Base-by-base conservation (phyloP, 2,329 filamentous ascomycete species). In the Drechslerella stenobrocha region DNA sequence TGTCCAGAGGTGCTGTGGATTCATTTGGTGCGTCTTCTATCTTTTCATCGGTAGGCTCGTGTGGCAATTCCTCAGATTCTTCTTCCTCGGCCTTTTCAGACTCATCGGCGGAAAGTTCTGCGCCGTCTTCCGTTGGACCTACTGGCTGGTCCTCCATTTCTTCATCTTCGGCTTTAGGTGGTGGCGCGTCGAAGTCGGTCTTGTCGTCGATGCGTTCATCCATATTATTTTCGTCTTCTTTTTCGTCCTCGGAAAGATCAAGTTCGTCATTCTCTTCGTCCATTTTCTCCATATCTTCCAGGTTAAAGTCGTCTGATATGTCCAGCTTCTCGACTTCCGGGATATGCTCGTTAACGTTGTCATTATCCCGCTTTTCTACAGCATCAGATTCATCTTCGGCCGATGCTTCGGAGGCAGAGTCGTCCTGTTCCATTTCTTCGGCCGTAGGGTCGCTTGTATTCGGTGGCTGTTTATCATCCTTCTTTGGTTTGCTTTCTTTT, bases 301-400 rank as follows among this genome's bases (percentile, higher is more conserved):
- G 82, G 60, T 95, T 86, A 81, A 96, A 87, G 70, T 96, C 89
- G 40, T 96, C 90, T 0, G 90, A 90, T 20, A 96, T 80, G 45
- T 91, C 90, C 65, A 96, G 80, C 1, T 87, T 85, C 66, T 95
- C 86, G 72, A 90, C 86, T 74, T 96, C 87, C 72, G 92, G 83
- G 1, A 89, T 83, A 73, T 92, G 87, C 52, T 90, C 87, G 75
- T 89, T 86, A 65, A 83, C 81, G 65, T 83, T 80, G 74, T 88
- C 84, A 53, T 79, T 79, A 52, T 87, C 83, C 65, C 91, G 84
- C 72, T 86, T 83, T 46, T 79, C 79, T 13, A 66, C 60, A 26
- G 70, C 70, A 20, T 71, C 72, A 9, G 73, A 70, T 20, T 53
- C 60, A 24, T 72, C 70, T 52, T 71, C 55, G 18, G 57, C 56